phyloP scores from a whole-genome alignment of 2,329 filamentous ascomycete genomes.

The Stemphylium vesicarium region DNA sequence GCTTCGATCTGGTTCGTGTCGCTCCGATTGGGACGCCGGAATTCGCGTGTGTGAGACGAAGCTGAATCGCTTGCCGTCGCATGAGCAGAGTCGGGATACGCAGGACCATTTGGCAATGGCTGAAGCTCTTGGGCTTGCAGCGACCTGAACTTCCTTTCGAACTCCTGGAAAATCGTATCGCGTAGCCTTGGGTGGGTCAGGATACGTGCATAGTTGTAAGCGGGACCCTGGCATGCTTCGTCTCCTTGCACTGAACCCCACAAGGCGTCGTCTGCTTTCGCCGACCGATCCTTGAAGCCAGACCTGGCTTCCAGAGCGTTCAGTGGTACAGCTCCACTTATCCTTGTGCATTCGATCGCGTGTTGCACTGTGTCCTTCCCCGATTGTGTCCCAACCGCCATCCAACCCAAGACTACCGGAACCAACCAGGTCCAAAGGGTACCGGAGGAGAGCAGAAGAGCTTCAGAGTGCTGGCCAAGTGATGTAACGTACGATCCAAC shows the following conservation, averaged over 20 bases:
- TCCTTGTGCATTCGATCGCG: neutral
- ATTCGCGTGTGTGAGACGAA: too few relatives aligned
- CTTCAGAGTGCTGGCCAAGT: slow-evolving; percentile 3
- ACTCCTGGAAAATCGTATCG: neutral
- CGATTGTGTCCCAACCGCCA: slow-evolving; percentile 5
- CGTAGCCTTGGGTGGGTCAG: slow-evolving; percentile 3
- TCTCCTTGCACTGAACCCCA: slow-evolving; percentile 1
- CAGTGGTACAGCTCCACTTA: neutral
- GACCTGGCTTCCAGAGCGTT: neutral
- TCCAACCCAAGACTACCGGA: slow-evolving; percentile 6
- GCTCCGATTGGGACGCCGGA: too few relatives aligned
- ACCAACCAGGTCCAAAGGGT: slow-evolving; percentile 7
- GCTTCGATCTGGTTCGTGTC: neutral
- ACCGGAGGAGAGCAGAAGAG: slow-evolving; percentile 2
- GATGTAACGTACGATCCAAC: neutral
- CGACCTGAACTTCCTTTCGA: neutral
- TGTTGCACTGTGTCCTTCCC: neutral
- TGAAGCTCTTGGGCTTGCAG: neutral
- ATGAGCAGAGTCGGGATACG: neutral
- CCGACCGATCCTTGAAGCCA: neutral
- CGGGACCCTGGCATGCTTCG: slow-evolving; percentile 1
- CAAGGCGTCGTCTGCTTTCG: neutral
- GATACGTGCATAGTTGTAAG: slow-evolving; percentile 5
- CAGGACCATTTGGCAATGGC: neutral
- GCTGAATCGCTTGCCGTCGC: neutral